A percentile compares a stretch with the other conserved stretches of the same genome.
Evolutionary conservation across 768 basidiomycete species (phyloP).

Genomic region (Suillus decipiens): DNA sequence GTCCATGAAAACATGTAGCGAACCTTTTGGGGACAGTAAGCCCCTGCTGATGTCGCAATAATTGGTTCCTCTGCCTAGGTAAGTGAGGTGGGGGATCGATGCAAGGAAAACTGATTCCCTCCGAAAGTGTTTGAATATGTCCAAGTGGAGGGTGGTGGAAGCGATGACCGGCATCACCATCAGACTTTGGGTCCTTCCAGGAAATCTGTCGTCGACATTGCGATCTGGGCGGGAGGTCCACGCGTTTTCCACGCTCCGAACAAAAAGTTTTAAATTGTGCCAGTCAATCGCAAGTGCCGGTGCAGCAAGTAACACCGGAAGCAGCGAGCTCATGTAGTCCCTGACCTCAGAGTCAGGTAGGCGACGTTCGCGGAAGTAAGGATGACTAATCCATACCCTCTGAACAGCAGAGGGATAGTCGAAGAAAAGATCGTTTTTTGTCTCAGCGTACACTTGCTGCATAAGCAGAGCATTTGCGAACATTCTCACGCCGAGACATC

Average conservation of each 20-base stretch:
- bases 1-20: neutral
- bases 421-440: neutral
- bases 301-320: neutral
- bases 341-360: neutral
- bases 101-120: neutral
- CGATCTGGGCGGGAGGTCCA: neutral
- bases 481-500: neutral
- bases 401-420: neutral
- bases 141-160: too few relatives aligned
- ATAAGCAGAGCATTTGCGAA: neutral
- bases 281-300: neutral
- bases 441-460: neutral
- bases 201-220: neutral
- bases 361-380: too few relatives aligned
- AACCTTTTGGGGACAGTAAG: neutral
- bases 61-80: neutral
- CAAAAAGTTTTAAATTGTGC: neutral
- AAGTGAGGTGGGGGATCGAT: neutral
- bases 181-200: neutral
- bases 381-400: neutral
- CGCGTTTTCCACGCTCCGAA: too few relatives aligned
- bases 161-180: neutral
- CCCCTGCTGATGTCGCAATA: neutral
- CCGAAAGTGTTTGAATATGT: accelerated
- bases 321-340: neutral